Evolutionary conservation across 2,329 filamentous ascomycete species (phyloP).

Genomic region (Bipolaris cookei): DNA sequence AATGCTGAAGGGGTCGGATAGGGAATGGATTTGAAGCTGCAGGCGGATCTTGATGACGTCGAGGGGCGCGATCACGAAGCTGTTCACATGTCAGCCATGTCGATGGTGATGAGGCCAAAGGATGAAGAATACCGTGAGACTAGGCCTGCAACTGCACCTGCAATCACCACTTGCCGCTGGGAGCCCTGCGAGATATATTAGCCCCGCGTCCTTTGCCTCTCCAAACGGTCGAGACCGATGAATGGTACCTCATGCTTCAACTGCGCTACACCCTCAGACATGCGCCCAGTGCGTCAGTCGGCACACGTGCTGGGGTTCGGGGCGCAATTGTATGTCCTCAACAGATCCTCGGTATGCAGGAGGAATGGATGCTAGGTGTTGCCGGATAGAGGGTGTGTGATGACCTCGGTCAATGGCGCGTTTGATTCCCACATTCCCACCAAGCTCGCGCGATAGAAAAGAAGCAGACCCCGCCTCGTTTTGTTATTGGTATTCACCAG

Average conservation of each 20-base stretch:
- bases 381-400: conserved; percentile 24
- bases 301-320: conserved; percentile 24
- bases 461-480: conserved; percentile 23
- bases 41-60: conserved; percentile 98
- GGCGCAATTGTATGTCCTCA: conserved; percentile 16
- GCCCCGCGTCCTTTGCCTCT: neutral
- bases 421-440: conserved; percentile 24
- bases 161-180: conserved; percentile 68
- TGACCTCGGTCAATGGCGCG: conserved; percentile 27
- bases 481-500: conserved; percentile 9
- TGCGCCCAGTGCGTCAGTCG: conserved; percentile 57
- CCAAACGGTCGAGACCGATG: neutral
- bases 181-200: conserved; percentile 60
- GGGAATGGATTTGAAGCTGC: conserved; percentile 87
- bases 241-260: conserved; percentile 70
- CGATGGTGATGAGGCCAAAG: neutral
- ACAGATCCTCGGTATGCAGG: conserved; percentile 22
- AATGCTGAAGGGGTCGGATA: conserved; percentile 72
- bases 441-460: conserved; percentile 27
- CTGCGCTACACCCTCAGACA: conserved; percentile 67
- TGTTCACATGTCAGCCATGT: conserved; percentile 44
- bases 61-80: conserved; percentile 91
- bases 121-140: conserved; percentile 76
- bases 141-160: conserved; percentile 77
- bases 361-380: conserved; percentile 11